These are phyloP conservation scores for Tetrapisispora nanseiensis DNA, from an alignment of 805 yeast species.

Conservation along the genomic window DNA sequence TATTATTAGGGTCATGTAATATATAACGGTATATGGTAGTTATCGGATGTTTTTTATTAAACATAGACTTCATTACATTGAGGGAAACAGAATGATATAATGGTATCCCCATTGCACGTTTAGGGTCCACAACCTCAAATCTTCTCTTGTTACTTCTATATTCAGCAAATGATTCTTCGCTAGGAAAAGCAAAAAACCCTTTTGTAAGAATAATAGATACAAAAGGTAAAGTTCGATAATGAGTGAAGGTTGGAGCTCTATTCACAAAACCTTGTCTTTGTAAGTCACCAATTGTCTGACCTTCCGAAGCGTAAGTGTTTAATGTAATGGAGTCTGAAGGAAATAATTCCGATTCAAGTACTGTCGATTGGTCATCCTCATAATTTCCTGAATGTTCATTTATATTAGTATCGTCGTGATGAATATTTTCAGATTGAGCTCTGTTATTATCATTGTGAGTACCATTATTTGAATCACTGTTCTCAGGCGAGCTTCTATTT, in stretches of 20 bases:
- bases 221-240: slow-evolving; percentile 26
- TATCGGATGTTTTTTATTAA: slow-evolving; percentile 21
- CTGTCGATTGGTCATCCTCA: slow-evolving; percentile 14
- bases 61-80: slow-evolving; percentile 23
- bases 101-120: slow-evolving; percentile 28
- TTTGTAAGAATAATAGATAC: slow-evolving; percentile 28
- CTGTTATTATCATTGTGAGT: not conserved
- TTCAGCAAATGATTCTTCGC: slow-evolving; percentile 23
- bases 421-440: no score
- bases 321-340: slow-evolving; percentile 12
- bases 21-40: slow-evolving; percentile 26
- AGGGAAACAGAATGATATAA: slow-evolving; percentile 28
- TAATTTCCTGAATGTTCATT: not conserved
- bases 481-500: not conserved
- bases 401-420: not conserved
- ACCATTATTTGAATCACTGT: not conserved
- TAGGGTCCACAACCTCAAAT: slow-evolving; percentile 13
- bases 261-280: slow-evolving; percentile 23
- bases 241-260: slow-evolving; percentile 21
- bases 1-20: slow-evolving; percentile 7
- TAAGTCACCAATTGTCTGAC: slow-evolving; percentile 23
- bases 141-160: slow-evolving; percentile 24
- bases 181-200: slow-evolving; percentile 33
- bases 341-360: slow-evolving; percentile 7
- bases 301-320: slow-evolving; percentile 18